These are phyloP conservation scores for Trichophyton mentagrophytes DNA, from an alignment of 2,329 filamentous ascomycete species.

Conservation along the genomic window DNA sequence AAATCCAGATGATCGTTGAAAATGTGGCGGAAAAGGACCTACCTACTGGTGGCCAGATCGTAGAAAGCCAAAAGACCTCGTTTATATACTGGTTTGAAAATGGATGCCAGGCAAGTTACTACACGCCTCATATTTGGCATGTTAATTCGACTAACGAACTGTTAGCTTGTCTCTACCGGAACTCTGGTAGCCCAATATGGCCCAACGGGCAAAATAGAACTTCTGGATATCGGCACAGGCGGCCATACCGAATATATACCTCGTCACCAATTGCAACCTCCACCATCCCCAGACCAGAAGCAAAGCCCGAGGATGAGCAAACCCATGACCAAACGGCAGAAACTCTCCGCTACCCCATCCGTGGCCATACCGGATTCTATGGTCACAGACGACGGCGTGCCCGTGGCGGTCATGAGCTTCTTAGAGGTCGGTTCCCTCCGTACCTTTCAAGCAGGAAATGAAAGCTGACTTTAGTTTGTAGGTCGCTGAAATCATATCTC, in stretches of 20 bases:
- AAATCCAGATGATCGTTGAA: slow-evolving; percentile 76
- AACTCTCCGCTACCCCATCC: slow-evolving; percentile 27
- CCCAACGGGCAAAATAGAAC: slow-evolving; percentile 63
- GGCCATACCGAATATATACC: slow-evolving; percentile 75
- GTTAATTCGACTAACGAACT: slow-evolving; percentile 6
- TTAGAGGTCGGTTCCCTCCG: slow-evolving; percentile 40
- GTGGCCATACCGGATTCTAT: slow-evolving; percentile 34
- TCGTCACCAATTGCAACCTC: slow-evolving; percentile 43
- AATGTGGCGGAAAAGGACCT: slow-evolving; percentile 46
- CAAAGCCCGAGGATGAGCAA: slow-evolving; percentile 46
- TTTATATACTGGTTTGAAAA: slow-evolving; percentile 84
- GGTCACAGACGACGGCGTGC: slow-evolving; percentile 42
- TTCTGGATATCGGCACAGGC: slow-evolving; percentile 67
- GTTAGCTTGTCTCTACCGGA: slow-evolving; percentile 62
- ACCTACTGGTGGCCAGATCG: slow-evolving; percentile 53
- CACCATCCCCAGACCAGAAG: slow-evolving; percentile 43
- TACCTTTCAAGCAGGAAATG: slow-evolving; percentile 12
- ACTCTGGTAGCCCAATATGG: slow-evolving; percentile 69
- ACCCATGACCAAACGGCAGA: slow-evolving; percentile 39
- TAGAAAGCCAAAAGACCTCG: slow-evolving; percentile 64
- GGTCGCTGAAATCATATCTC: slow-evolving; percentile 53
- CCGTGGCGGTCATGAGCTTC: slow-evolving; percentile 45
- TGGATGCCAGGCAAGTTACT: slow-evolving; percentile 57
- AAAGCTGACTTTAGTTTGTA: slow-evolving; percentile 20
- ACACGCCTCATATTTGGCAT: not conserved